Percentiles rank a stretch among this genome's conserved stretches.
phyloP scores from a whole-genome alignment of 768 basidiomycete species.

The Rhizopogon vulgaris region DNA sequence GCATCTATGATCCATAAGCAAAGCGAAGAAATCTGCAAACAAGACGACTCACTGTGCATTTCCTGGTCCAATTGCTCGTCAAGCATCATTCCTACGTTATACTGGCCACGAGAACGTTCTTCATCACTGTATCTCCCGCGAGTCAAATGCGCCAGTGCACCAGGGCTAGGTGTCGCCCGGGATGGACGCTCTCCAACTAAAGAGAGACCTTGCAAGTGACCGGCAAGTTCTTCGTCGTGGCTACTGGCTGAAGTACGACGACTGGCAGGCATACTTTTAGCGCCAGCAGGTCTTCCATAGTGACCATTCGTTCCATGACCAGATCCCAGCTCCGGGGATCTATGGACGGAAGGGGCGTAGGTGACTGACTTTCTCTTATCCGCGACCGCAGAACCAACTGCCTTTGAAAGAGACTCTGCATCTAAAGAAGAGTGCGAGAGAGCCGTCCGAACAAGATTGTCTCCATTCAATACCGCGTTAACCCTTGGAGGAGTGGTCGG shows the following conservation, averaged over 20 bases:
- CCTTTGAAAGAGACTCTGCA: slow-evolving; percentile 57
- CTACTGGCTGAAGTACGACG: slow-evolving; percentile 85
- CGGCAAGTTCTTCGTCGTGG: slow-evolving; percentile 76
- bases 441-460: slow-evolving; percentile 36
- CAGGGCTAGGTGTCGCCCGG: slow-evolving; percentile 49
- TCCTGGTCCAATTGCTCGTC: slow-evolving; percentile 92
- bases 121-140: slow-evolving; percentile 53
- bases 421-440: slow-evolving; percentile 51
- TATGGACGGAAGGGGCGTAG: slow-evolving; percentile 72
- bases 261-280: slow-evolving; percentile 91
- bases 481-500: slow-evolving; percentile 84
- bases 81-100: slow-evolving; percentile 84
- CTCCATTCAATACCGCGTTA: slow-evolving; percentile 62
- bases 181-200: slow-evolving; percentile 58
- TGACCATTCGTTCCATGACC: slow-evolving; percentile 41
- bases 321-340: slow-evolving; percentile 60
- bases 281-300: slow-evolving; percentile 64
- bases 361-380: slow-evolving; percentile 87
- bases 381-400: slow-evolving; percentile 55
- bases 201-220: slow-evolving; percentile 67
- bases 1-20: slow-evolving; percentile 50
- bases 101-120: slow-evolving; percentile 54
- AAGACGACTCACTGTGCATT: slow-evolving; percentile 71
- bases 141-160: slow-evolving; percentile 44
- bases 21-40: slow-evolving; percentile 2